phyloP scores from a whole-genome alignment of 257 asterid species.

The Rauvolfia tetraphylla region DNA sequence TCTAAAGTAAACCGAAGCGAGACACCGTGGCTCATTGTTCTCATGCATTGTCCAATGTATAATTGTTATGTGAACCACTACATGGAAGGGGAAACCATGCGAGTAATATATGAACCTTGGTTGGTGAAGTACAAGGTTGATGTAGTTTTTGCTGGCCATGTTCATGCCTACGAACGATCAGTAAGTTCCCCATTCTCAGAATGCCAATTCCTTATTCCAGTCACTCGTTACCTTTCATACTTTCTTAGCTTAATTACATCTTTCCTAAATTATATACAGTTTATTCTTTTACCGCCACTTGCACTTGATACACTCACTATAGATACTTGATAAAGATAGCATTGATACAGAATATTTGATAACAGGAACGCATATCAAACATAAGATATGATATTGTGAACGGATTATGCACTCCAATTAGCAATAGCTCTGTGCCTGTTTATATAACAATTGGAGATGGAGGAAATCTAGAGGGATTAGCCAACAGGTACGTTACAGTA shows the following conservation, averaged over 20 bases:
- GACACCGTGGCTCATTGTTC: slow-evolving; percentile 29
- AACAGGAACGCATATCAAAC: slow-evolving; percentile 19
- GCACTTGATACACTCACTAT: background rate
- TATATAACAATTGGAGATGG: slow-evolving; percentile 60
- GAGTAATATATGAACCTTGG: slow-evolving; percentile 25
- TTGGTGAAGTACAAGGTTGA: slow-evolving; percentile 26
- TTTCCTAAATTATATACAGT: too few species aligned
- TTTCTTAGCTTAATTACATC: background rate
- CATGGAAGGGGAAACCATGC: slow-evolving; percentile 30
- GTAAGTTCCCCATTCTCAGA: slow-evolving; percentile 1
- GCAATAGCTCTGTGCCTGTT: slow-evolving; percentile 11
- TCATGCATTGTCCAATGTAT: slow-evolving; percentile 23
- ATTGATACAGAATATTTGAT: background rate
- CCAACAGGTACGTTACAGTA: slow-evolving; percentile 23
- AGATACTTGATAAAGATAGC: too few species aligned
- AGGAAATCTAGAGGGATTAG: slow-evolving; percentile 51
- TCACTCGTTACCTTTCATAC: too few species aligned
- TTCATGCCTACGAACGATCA: slow-evolving; percentile 29
- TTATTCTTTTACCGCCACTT: too few species aligned
- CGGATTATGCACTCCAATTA: slow-evolving; percentile 6
- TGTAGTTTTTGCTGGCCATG: slow-evolving; percentile 23
- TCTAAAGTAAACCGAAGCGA: slow-evolving; percentile 21
- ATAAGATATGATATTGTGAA: slow-evolving; percentile 3
- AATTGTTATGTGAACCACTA: slow-evolving; percentile 19
- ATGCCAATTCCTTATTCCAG: background rate